Percentiles rank a stretch among this genome's conserved stretches.
Evolutionary conservation across 2,329 filamentous ascomycete species (phyloP).

Genomic region (Exutisphaerella laricina): DNA sequence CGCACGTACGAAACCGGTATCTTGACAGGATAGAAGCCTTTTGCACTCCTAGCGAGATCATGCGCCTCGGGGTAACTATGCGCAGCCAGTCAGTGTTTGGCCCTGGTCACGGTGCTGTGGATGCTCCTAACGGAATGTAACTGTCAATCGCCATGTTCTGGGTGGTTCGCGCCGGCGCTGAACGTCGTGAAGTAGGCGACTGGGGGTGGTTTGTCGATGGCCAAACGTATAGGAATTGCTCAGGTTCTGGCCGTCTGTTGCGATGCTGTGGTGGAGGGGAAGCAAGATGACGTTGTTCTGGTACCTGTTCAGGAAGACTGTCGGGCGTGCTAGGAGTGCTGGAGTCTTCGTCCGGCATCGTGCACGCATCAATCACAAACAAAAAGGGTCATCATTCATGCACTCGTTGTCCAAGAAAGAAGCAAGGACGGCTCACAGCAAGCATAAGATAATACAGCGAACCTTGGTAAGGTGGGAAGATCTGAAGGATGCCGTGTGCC

Average conservation of each 20-base stretch:
- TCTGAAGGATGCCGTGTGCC: too few species aligned
- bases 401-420: too few species aligned
- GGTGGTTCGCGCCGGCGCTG: conserved; percentile 3
- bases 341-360: too few species aligned
- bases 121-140: conserved; percentile 3
- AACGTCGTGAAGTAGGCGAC: conserved; percentile 1
- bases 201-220: conserved; percentile 2
- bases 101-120: neutral
- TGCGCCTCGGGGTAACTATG: conserved; percentile 43
- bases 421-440: too few species aligned
- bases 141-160: conserved; percentile 12
- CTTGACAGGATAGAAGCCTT: conserved; percentile 44
- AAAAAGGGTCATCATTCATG: too few species aligned
- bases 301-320: too few species aligned
- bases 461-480: too few species aligned
- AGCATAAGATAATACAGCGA: too few species aligned
- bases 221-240: conserved; percentile 1
- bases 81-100: conserved; percentile 5
- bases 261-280: too few species aligned
- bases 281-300: too few species aligned
- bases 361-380: too few species aligned
- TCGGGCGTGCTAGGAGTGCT: too few species aligned
- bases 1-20: conserved; percentile 45
- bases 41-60: conserved; percentile 40
- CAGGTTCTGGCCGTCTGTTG: neutral